These are phyloP conservation scores for Chenopodium quinoa DNA, from an alignment of 148 eudicot species.

Conservation along the genomic window DNA sequence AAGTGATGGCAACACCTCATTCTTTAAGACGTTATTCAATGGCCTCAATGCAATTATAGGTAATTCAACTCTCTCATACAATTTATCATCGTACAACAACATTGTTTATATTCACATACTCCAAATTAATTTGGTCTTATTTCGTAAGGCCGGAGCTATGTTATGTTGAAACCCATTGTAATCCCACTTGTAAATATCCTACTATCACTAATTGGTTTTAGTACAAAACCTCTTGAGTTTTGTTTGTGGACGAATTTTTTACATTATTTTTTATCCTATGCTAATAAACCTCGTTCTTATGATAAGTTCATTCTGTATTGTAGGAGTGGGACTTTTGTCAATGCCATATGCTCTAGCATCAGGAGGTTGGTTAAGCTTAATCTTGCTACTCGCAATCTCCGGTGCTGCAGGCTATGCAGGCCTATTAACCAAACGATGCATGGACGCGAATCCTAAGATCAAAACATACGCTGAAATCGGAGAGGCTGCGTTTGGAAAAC, in stretches of 20 bases:
- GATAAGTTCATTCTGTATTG: background rate
- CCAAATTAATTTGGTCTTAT: too few species aligned
- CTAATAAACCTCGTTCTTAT: background rate
- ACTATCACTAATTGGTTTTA: too few species aligned
- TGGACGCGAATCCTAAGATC: conserved; percentile 39
- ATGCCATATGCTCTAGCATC: conserved; percentile 49
- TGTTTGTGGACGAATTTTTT: too few species aligned
- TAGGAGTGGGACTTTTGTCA: conserved; percentile 51
- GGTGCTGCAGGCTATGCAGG: conserved; percentile 38
- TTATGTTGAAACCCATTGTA: too few species aligned
- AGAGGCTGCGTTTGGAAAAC: conserved; percentile 37
- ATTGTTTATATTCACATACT: too few species aligned
- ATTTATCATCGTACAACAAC: too few species aligned
- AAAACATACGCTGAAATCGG: conserved; percentile 44
- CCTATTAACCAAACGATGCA: conserved; percentile 39
- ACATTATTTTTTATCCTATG: background rate
- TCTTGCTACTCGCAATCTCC: conserved; percentile 35
- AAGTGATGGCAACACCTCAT: conserved; percentile 23
- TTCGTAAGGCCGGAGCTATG: too few species aligned
- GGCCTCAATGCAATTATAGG: conserved; percentile 32
- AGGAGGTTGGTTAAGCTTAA: conserved; percentile 57
- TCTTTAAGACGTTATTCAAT: conserved; percentile 32
- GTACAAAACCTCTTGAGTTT: too few species aligned
- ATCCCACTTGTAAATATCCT: too few species aligned
- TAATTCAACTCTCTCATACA: background rate